Conservation (phyloP, 768 basidiomycete species). For the Tephrocybe sp. region DNA sequence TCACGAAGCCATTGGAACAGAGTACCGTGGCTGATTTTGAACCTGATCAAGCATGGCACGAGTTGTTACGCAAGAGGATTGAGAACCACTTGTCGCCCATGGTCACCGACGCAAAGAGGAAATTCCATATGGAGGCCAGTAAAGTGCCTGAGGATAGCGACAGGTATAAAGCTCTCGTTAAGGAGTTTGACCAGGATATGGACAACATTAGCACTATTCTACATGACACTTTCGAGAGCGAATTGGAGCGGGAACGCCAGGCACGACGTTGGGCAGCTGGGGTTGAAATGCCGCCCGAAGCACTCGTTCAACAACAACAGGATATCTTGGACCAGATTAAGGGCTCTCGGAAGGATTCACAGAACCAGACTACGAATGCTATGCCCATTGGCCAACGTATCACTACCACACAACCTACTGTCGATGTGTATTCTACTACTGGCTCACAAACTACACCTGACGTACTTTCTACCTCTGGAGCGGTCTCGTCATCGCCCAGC, state of each 20-base stretch:
- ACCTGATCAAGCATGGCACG: constrained; percentile 58
- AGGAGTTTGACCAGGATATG: constrained; percentile 40
- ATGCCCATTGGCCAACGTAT: neutral
- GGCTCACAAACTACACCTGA: neutral
- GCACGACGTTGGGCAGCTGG: constrained; percentile 49
- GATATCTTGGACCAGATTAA: constrained; percentile 46
- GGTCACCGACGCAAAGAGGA: constrained; percentile 63
- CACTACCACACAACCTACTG: neutral
- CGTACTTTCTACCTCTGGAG: neutral
- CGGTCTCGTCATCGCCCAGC: neutral
- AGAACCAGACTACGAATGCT: constrained; percentile 6
- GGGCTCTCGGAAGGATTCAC: constrained; percentile 17
- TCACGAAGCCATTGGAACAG: constrained; percentile 17
- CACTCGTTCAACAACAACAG: constrained; percentile 33
- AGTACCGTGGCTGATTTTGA: constrained; percentile 36
- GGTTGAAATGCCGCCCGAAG: constrained; percentile 23
- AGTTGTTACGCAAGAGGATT: constrained; percentile 41
- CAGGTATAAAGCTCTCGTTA: constrained; percentile 30
- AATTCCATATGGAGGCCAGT: constrained; percentile 49
- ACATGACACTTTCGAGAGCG: constrained; percentile 40
- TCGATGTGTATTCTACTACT: neutral
- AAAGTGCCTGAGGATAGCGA: constrained; percentile 31
- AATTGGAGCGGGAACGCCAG: constrained; percentile 45
- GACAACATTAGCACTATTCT: constrained; percentile 41
- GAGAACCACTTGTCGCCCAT: constrained; percentile 38